Evolutionary conservation across 768 basidiomycete genomes (phyloP).

Genomic region (Collybia mongolica): DNA sequence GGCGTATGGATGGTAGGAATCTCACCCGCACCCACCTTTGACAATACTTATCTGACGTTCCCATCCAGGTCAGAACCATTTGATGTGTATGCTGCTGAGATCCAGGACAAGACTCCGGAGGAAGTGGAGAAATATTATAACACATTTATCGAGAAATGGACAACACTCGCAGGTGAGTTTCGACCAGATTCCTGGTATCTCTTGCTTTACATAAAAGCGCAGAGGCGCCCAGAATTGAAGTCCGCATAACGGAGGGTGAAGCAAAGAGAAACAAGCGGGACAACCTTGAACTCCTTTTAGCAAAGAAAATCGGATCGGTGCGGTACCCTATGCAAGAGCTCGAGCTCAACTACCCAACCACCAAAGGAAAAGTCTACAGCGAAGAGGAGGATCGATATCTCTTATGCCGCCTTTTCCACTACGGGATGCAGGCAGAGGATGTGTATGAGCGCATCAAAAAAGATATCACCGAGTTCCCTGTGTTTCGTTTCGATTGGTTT

Average conservation of each 20-base stretch:
- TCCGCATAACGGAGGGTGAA: constrained; percentile 87
- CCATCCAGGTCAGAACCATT: constrained; percentile 56
- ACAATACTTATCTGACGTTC: background rate
- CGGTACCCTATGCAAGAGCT: constrained; percentile 96
- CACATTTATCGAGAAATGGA: constrained; percentile 89
- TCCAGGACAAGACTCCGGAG: constrained; percentile 79
- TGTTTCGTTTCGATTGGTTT: constrained; percentile 98
- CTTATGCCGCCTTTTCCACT: constrained; percentile 84
- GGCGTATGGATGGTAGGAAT: constrained; percentile 71
- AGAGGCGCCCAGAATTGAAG: constrained; percentile 81
- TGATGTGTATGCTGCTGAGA: constrained; percentile 74
- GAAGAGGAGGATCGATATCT: constrained; percentile 98
- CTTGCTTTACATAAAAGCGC: background rate
- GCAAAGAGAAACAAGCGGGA: constrained; percentile 86
- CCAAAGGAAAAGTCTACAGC: constrained; percentile 94
- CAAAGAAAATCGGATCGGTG: constrained; percentile 80
- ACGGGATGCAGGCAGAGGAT: constrained; percentile 86
- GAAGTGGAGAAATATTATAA: constrained; percentile 78
- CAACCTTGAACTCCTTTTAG: constrained; percentile 74
- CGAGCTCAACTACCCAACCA: constrained; percentile 91
- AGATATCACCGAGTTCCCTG: constrained; percentile 95
- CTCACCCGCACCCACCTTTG: background rate
- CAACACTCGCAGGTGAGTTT: constrained; percentile 70
- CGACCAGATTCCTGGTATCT: background rate
- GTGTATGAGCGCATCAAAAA: constrained; percentile 95